Conservation (phyloP, 2,329 filamentous ascomycete species). For the Eutypa lata region DNA sequence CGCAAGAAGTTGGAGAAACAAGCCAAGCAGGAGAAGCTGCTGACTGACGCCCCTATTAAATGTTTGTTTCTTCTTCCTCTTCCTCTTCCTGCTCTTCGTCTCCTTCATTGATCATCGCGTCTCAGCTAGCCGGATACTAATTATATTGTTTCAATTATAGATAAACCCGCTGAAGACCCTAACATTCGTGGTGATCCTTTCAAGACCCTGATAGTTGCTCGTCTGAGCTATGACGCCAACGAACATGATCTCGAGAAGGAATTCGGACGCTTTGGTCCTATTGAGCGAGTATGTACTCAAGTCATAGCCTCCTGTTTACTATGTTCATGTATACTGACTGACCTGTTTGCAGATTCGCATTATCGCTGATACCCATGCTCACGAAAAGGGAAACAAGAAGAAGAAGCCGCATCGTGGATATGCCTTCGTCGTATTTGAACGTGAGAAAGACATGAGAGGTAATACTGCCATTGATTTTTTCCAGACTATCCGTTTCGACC, state of each 20-base stretch:
- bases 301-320: not conserved
- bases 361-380: slow-evolving; percentile 70
- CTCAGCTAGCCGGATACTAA: slow-evolving; percentile 10
- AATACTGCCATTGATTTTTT: slow-evolving; percentile 51
- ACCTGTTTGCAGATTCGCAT: slow-evolving; percentile 69
- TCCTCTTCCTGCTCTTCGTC: no score
- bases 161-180: slow-evolving; percentile 78
- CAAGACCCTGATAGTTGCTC: slow-evolving; percentile 89
- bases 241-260: slow-evolving; percentile 89
- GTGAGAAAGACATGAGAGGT: slow-evolving; percentile 99
- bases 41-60: slow-evolving; percentile 60
- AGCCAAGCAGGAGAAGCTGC: slow-evolving; percentile 59
- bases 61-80: slow-evolving; percentile 45
- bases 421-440: slow-evolving; percentile 94
- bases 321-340: slow-evolving; percentile 3
- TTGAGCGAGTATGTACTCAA: slow-evolving; percentile 70
- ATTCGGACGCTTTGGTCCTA: slow-evolving; percentile 88
- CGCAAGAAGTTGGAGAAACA: slow-evolving; percentile 80
- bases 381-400: slow-evolving; percentile 70
- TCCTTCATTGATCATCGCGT: not conserved
- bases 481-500: slow-evolving; percentile 27
- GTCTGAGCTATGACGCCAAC: slow-evolving; percentile 84
- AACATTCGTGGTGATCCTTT: slow-evolving; percentile 92
- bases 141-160: slow-evolving; percentile 39
- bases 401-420: slow-evolving; percentile 85